phyloP scores from a whole-genome alignment of 2,329 filamentous ascomycete species.

The Colletotrichum sp. region DNA sequence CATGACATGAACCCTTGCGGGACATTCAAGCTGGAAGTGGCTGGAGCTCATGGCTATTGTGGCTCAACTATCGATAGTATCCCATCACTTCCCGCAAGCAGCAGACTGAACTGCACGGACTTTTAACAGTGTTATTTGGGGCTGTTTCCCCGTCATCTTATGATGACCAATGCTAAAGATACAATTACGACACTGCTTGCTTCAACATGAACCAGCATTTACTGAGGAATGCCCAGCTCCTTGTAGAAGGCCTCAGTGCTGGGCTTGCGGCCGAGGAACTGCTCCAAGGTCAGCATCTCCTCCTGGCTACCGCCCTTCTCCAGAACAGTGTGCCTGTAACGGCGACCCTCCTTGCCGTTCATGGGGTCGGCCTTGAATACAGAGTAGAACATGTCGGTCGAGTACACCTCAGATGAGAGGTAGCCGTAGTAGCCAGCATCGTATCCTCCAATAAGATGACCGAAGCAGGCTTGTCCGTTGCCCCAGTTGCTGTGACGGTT shows the following conservation, averaged over 20 bases:
- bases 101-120: neutral
- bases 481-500: conserved; percentile 65
- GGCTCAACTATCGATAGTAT: neutral
- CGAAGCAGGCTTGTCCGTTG: conserved; percentile 80
- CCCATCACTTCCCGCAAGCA: neutral
- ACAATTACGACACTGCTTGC: neutral
- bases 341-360: conserved; percentile 73
- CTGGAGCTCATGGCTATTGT: neutral
- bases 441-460: conserved; percentile 83
- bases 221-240: conserved; percentile 63
- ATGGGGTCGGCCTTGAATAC: conserved; percentile 82
- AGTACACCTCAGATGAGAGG: conserved; percentile 79
- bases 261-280: conserved; percentile 79
- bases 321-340: conserved; percentile 80
- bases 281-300: conserved; percentile 80
- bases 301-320: conserved; percentile 80
- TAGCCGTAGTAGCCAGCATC: conserved; percentile 86
- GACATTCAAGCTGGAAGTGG: neutral
- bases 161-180: neutral
- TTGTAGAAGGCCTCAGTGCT: conserved; percentile 81
- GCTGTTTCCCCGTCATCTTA: neutral
- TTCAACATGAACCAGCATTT: neutral
- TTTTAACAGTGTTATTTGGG: neutral
- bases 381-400: conserved; percentile 83
- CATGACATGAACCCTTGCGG: neutral